Base-by-base conservation (phyloP, 805 yeast genomes). In the Isabelozyma rhagii region DNA sequence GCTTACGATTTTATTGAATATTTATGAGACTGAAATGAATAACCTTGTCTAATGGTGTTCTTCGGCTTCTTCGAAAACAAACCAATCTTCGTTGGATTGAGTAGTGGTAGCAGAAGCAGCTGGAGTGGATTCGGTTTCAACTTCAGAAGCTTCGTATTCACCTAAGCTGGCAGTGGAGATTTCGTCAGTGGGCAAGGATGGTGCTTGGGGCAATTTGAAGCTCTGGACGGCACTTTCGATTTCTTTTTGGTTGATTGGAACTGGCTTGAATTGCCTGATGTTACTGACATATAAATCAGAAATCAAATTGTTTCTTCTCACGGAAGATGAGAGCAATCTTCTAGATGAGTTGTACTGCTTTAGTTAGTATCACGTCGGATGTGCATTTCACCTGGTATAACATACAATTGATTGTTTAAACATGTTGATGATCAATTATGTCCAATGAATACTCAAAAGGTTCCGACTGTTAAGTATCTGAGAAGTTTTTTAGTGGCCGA, bases 231-330 rank as follows among this genome's bases (percentile, higher is more conserved):
- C 80, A 56, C 83, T 80, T 63, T 84, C 90, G 54, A 93, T 85
- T 59, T 88, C 96, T 57, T 81, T 77, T 51, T 87, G 82, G 51
- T 87, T 73, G 48, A 85, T 67, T 53, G 90, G 83, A 51, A 85
- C 81, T 67, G 97, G 92, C 79, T 91, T 90, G 84, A 89, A 92
- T 54, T 83, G 82, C 77, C 85, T 89, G 73, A 94, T 78, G 73
- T 92, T 96, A 69, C 81, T 83, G 66, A 93, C 74, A 78, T 92
- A 92, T 60, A 92, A 81, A 59, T 92, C 97, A 69, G 89, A 81
- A 66, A 92, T 71, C 67, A 87, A 77, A 80, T 92, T 81, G 59
- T 58, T 59, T 67, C 74, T 71, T 62, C 68, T 64, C 54, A 77
- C 69, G 48, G 77, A 69, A 53, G 68, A 62, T 47, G 78, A 70